These are phyloP conservation scores for peach (Prunus persica) DNA, from an alignment of 306 rosid genomes.

Conservation along the genomic window DNA sequence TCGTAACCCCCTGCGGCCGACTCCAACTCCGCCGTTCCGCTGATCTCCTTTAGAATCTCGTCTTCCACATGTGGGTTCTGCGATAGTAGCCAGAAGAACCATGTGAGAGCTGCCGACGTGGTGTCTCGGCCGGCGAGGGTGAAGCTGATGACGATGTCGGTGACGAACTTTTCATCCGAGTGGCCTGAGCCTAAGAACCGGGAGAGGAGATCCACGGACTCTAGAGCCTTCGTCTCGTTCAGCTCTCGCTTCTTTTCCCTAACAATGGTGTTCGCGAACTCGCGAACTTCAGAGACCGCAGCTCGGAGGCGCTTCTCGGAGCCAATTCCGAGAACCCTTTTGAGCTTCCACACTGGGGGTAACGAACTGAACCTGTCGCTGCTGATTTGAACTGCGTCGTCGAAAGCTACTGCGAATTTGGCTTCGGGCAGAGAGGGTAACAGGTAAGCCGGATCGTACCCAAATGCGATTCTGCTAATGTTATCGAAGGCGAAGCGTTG, in stretches of 20 bases:
- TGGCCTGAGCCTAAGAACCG: constrained; percentile 31
- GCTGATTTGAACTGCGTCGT: constrained; percentile 35
- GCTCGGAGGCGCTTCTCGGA: constrained; percentile 33
- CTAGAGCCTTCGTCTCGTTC: no score
- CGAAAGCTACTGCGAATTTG: constrained; percentile 52
- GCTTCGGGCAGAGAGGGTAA: constrained; percentile 46
- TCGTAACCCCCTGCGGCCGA: constrained; percentile 23
- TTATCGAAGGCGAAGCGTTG: constrained; percentile 75
- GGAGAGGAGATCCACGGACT: no score
- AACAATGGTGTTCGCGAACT: constrained; percentile 5
- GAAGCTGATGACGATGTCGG: constrained; percentile 59
- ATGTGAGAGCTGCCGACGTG: no score
- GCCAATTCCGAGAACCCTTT: constrained; percentile 37
- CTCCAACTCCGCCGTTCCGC: not conserved
- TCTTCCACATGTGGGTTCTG: constrained; percentile 40
- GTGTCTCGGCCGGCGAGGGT: constrained; percentile 55
- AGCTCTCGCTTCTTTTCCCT: constrained; percentile 37
- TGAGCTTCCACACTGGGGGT: constrained; percentile 41
- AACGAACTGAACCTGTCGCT: constrained; percentile 24
- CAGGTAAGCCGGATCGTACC: constrained; percentile 60
- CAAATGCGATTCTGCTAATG: constrained; percentile 61
- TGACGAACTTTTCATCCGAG: constrained; percentile 44
- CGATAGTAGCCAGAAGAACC: constrained; percentile 16
- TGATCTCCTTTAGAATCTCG: constrained; percentile 36
- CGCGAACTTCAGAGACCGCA: not conserved